These are phyloP conservation scores for Microsporum canis DNA, from an alignment of 2,329 filamentous ascomycete genomes.

Conservation along the genomic window DNA sequence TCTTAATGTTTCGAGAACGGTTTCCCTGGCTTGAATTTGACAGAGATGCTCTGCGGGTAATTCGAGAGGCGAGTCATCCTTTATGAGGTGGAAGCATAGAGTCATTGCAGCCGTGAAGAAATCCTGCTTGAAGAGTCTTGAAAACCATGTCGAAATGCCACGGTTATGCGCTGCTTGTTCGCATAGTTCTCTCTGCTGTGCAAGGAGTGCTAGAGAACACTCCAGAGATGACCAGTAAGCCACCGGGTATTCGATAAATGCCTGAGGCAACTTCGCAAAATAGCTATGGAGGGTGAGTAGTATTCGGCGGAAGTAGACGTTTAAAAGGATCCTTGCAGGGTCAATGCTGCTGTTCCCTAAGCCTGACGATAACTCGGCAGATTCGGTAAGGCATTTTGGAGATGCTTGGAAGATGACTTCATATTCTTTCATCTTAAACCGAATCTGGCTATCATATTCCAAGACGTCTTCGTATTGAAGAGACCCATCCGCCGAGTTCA, in stretches of 20 bases:
- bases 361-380: neutral
- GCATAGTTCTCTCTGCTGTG: slow-evolving; percentile 20
- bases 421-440: slow-evolving; percentile 4
- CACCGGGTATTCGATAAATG: slow-evolving; percentile 16
- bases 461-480: slow-evolving; percentile 12
- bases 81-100: slow-evolving; percentile 14
- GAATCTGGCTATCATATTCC: slow-evolving; percentile 11
- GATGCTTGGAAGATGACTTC: neutral
- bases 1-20: slow-evolving; percentile 14
- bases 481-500: slow-evolving; percentile 13
- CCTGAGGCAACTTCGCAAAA: slow-evolving; percentile 18
- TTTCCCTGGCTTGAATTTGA: slow-evolving; percentile 10
- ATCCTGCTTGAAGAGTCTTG: slow-evolving; percentile 16
- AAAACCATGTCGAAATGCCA: slow-evolving; percentile 12
- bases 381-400: neutral
- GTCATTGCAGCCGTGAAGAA: slow-evolving; percentile 16
- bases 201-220: slow-evolving; percentile 22
- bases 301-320: slow-evolving; percentile 19
- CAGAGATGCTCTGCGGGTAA: neutral
- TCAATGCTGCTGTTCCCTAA: neutral
- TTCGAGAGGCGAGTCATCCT: slow-evolving; percentile 9
- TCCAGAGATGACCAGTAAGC: slow-evolving; percentile 26
- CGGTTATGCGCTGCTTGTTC: slow-evolving; percentile 11
- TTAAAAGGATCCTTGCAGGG: neutral
- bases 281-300: slow-evolving; percentile 21